A percentile compares a stretch with the other conserved stretches of the same genome.
phyloP scores from a whole-genome alignment of 2,329 filamentous ascomycete genomes.

The Xylaria sp. region DNA sequence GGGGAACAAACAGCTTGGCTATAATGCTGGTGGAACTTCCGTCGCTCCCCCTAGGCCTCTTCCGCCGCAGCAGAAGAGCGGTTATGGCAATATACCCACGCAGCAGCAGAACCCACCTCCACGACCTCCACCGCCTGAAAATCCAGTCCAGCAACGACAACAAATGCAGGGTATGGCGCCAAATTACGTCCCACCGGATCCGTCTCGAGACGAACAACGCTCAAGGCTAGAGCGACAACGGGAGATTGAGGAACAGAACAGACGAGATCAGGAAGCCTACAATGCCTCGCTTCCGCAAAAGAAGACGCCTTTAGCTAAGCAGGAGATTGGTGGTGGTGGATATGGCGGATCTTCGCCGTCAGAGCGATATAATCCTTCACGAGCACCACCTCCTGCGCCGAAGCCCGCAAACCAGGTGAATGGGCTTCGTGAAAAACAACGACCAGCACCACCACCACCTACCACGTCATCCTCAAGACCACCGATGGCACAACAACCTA shows the following conservation, averaged over 20 bases:
- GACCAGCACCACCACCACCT: slow-evolving; percentile 81
- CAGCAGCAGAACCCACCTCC: slow-evolving; percentile 55
- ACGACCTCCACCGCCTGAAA: slow-evolving; percentile 59
- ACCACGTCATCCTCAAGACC: slow-evolving; percentile 58
- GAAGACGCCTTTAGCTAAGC: slow-evolving; percentile 83
- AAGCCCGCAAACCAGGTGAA: slow-evolving; percentile 65
- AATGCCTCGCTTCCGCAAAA: slow-evolving; percentile 89
- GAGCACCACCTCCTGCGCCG: slow-evolving; percentile 85
- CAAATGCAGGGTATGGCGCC: slow-evolving; percentile 68
- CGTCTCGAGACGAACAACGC: slow-evolving; percentile 66
- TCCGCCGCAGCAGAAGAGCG: slow-evolving; percentile 62
- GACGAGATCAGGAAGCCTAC: slow-evolving; percentile 85
- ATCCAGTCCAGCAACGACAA: slow-evolving; percentile 62
- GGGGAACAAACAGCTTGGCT: slow-evolving; percentile 72
- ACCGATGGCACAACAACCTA: slow-evolving; percentile 61
- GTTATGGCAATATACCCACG: slow-evolving; percentile 53
- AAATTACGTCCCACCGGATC: slow-evolving; percentile 64
- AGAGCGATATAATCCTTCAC: slow-evolving; percentile 84
- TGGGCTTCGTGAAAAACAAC: slow-evolving; percentile 72
- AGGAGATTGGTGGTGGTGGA: slow-evolving; percentile 80
- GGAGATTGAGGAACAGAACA: slow-evolving; percentile 72
- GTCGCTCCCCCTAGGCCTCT: slow-evolving; percentile 77
- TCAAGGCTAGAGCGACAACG: slow-evolving; percentile 69
- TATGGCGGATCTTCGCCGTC: slow-evolving; percentile 59
- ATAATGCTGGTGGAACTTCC: slow-evolving; percentile 61